These are phyloP conservation scores for Gonium pectorale DNA, from an alignment of 139 green algal genomes.

Conservation along the genomic window DNA sequence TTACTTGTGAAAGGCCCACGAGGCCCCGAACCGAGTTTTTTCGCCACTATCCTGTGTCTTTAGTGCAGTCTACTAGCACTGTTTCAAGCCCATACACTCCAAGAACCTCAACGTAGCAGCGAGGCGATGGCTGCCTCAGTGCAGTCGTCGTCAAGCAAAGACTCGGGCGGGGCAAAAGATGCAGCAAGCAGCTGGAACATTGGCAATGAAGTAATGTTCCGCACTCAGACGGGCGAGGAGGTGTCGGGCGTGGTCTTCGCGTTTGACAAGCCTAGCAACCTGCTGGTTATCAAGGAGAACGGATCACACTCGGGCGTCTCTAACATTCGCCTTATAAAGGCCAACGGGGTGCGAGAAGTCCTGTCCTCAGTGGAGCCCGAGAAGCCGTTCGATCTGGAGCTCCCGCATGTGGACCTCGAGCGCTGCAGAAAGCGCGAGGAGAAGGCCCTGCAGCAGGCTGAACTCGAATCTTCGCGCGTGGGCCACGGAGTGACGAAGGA, in stretches of 20 bases:
- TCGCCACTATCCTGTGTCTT: neutral
- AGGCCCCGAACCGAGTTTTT: neutral
- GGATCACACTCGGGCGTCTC: conserved; percentile 60
- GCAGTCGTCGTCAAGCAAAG: too few species aligned
- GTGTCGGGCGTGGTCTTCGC: conserved; percentile 66
- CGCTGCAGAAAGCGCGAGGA: conserved; percentile 74
- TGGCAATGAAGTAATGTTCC: conserved; percentile 35
- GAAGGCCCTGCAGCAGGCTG: conserved; percentile 74
- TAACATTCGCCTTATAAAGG: conserved; percentile 60
- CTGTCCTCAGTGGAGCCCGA: conserved; percentile 19
- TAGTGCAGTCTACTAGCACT: neutral
- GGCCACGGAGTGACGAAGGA: conserved; percentile 81
- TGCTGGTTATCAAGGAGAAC: conserved; percentile 66
- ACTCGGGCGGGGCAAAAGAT: too few species aligned
- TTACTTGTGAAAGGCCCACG: neutral
- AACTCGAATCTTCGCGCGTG: conserved; percentile 79
- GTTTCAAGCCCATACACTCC: too few species aligned
- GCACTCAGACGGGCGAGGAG: conserved; percentile 52
- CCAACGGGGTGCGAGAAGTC: conserved; percentile 42
- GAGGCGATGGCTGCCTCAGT: too few species aligned
- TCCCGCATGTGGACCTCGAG: conserved; percentile 77
- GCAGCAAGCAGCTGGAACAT: conserved; percentile 11
- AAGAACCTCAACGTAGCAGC: too few species aligned
- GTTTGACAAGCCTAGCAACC: conserved; percentile 60
- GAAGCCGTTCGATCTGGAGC: conserved; percentile 45